Evolutionary conservation across 148 eudicot genomes (phyloP).

Genomic region (Vaccinium darrowii): DNA sequence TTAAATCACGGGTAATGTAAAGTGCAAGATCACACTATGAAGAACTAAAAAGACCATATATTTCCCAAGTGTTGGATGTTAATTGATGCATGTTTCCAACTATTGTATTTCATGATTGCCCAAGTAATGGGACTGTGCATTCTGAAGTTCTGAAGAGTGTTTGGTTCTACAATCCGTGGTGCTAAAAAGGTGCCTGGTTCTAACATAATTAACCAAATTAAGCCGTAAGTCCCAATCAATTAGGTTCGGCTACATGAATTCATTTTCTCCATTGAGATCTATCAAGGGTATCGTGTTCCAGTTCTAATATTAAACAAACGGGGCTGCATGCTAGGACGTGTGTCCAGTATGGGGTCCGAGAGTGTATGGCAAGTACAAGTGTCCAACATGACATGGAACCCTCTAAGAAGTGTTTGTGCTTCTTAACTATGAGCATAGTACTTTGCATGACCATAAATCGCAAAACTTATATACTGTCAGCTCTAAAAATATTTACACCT

Average conservation of each 20-base stretch:
- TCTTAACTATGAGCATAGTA: neutral
- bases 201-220: neutral
- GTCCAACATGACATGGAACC: neutral
- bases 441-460: neutral
- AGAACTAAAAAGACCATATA: neutral
- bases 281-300: neutral
- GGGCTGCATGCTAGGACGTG: neutral
- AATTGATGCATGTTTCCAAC: neutral
- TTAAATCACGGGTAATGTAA: neutral
- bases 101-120: neutral
- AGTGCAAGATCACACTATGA: neutral
- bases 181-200: neutral
- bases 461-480: neutral
- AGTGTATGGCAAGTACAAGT: neutral
- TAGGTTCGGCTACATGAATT: neutral
- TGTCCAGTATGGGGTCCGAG: neutral
- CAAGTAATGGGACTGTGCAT: neutral
- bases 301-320: neutral
- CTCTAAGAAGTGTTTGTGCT: neutral
- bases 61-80: neutral
- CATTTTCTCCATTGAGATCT: neutral
- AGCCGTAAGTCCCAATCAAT: neutral
- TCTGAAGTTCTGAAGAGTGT: neutral
- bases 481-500: neutral
- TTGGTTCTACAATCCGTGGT: neutral